Percentiles rank a stretch among this genome's conserved stretches.
phyloP scores from a whole-genome alignment of 768 basidiomycete genomes.

The Vararia minispora region DNA sequence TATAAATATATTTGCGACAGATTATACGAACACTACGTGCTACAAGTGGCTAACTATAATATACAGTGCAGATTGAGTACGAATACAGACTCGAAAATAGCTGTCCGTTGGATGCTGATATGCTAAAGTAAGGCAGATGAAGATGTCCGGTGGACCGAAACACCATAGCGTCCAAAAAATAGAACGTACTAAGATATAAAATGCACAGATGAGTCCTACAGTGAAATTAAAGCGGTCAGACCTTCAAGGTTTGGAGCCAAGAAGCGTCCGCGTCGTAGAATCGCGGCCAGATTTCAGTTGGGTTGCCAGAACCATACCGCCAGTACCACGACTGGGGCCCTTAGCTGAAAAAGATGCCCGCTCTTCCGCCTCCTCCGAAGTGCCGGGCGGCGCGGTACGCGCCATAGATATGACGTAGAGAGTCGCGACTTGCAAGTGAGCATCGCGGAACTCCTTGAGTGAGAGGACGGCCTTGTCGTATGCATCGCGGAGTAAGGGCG shows the following conservation, averaged over 20 bases:
- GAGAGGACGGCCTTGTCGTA: conserved; percentile 75
- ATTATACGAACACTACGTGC: too few species aligned
- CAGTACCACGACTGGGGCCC: conserved; percentile 70
- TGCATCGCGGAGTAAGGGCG: conserved; percentile 50
- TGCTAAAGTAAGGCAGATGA: too few species aligned
- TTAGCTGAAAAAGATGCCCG: conserved; percentile 14
- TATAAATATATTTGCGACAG: too few species aligned
- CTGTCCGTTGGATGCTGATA: too few species aligned
- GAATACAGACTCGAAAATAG: too few species aligned
- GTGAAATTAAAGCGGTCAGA: background rate
- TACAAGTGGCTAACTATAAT: too few species aligned
- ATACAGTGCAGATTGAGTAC: too few species aligned
- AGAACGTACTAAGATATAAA: background rate
- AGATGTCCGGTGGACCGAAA: too few species aligned
- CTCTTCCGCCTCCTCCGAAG: conserved; percentile 37
- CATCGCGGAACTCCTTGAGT: conserved; percentile 74
- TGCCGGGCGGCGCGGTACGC: conserved; percentile 44
- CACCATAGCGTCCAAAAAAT: too few species aligned
- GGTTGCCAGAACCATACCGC: conserved; percentile 73
- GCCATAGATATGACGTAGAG: conserved; percentile 85
- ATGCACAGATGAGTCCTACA: background rate
- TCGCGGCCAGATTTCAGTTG: conserved; percentile 87
- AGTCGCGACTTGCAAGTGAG: conserved; percentile 83
- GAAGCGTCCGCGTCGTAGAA: conserved; percentile 58
- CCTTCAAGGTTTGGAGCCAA: conserved; percentile 20